Percentiles rank a stretch among this genome's conserved stretches.
These are phyloP conservation scores for Teunomyces cretensis DNA, from an alignment of 805 yeast genomes.

Conservation along the genomic window DNA sequence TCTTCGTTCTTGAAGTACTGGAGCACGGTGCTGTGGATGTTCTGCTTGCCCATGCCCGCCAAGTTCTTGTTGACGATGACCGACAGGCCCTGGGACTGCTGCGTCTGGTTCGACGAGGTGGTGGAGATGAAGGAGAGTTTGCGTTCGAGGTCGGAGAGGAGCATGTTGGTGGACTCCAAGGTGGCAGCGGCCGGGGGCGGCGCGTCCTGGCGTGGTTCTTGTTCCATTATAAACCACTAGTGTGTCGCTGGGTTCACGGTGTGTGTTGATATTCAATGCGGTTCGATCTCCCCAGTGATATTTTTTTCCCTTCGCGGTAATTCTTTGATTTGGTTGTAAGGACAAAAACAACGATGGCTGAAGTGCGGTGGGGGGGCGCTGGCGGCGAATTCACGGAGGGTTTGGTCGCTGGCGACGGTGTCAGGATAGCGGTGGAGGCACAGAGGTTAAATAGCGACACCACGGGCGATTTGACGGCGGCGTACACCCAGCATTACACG, in stretches of 20 bases:
- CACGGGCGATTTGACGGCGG: too few relatives aligned
- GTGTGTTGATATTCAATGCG: not conserved
- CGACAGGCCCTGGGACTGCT: constrained; percentile 16
- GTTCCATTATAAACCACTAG: not conserved
- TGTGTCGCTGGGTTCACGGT: not conserved
- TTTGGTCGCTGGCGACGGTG: too few relatives aligned
- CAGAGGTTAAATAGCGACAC: not conserved
- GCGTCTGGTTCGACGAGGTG: constrained; percentile 29
- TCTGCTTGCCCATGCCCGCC: constrained; percentile 24
- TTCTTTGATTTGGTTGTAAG: too few relatives aligned
- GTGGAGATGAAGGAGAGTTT: constrained; percentile 31
- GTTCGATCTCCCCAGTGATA: not conserved
- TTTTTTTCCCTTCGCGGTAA: not conserved
- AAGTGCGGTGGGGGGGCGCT: too few relatives aligned
- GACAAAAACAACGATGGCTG: too few relatives aligned
- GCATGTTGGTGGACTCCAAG: constrained; percentile 27
- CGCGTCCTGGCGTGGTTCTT: not conserved
- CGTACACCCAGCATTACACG: too few relatives aligned
- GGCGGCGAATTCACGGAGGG: too few relatives aligned
- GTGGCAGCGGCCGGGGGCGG: not conserved
- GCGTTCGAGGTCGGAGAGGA: constrained; percentile 33
- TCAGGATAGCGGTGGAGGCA: too few relatives aligned
- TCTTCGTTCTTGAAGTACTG: constrained; percentile 29
- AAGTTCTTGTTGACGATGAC: constrained; percentile 16
- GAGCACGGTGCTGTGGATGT: constrained; percentile 33